Evolutionary conservation across 2,329 filamentous ascomycete species (phyloP), one percentile per base, ranked within the genome.

Genomic region (Pseudogymnoascus sp.): DNA sequence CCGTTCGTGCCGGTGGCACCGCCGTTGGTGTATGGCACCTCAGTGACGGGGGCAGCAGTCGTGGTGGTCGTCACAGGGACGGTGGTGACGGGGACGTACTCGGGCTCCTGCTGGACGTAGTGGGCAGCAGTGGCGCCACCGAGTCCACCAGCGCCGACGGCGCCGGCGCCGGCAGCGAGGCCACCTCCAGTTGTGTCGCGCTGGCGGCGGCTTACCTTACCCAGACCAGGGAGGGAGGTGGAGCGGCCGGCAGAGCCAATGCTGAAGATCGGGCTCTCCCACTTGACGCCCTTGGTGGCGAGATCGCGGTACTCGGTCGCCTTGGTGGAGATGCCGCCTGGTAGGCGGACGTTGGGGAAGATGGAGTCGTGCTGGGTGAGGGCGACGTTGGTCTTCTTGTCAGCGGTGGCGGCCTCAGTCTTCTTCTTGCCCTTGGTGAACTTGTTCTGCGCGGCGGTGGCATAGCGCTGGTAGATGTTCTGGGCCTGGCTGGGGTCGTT

Each of bases 251-350:
- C 92, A 43, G 78, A 82, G 57, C 94, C 93, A 68, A 97, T 88
- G 63, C 85, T 87, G 79, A 99, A 99, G 70, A 99, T 86, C 8
- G 93, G 91, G 64, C 89, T 95, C 80, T 96, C 88, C 94, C 94
- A 99, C 74, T 86, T 87, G 61, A 96, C 89, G 59, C 94, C 94
- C 84, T 94, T 91, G 67, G 79, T 80, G 7, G 93, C 90, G 62
- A 96, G 81, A 20, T 97, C 86, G 77, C 86, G 90, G 82, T 95
- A 97, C 75, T 96, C 91, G 22, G 90, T 95, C 8, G 93, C 92
- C 84, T 96, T 97, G 78, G 85, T 87, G 68, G 89, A 94, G 73
- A 97, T 93, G 61, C 92, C 92, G 33, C 89, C 89, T 25, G 92
- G 92, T 5, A 99, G 81, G 62, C 86, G 82, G 71, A 99, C 87